Conservation (phyloP, 371 early-diverging fungal species). For the Basidiobolus meristosporus region DNA sequence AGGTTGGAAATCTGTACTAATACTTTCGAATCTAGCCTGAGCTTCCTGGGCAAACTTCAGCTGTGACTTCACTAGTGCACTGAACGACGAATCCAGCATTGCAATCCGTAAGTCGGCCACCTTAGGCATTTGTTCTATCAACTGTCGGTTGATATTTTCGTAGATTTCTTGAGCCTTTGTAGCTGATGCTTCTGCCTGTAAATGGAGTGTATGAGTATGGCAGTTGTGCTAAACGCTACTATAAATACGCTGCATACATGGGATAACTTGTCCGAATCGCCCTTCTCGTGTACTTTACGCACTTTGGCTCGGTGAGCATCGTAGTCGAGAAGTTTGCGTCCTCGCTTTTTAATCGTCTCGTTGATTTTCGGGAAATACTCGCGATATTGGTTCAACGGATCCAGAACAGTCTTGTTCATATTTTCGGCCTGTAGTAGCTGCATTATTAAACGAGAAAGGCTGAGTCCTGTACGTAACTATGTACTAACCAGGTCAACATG, state of each 20-base stretch:
- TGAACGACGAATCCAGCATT: conserved; percentile 82
- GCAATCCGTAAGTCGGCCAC: conserved; percentile 71
- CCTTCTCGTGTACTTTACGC: conserved; percentile 57
- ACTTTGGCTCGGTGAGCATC: conserved; percentile 56
- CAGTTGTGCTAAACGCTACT: not conserved
- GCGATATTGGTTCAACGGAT: conserved; percentile 68
- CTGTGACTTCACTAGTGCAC: conserved; percentile 81
- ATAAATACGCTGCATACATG: conserved; percentile 17
- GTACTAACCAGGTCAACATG: conserved; percentile 38
- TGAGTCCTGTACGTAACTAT: not conserved
- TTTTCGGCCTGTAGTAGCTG: conserved; percentile 38
- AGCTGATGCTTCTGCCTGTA: conserved; percentile 59
- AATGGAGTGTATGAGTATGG: conserved; percentile 2
- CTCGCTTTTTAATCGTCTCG: conserved; percentile 71
- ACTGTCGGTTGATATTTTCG: conserved; percentile 55
- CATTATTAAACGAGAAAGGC: not conserved
- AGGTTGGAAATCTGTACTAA: no score
- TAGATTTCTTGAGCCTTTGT: conserved; percentile 56
- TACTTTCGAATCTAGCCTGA: no score
- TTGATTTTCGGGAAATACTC: conserved; percentile 84
- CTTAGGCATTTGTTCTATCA: conserved; percentile 73
- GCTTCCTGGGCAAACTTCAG: no score
- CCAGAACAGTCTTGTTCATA: conserved; percentile 65
- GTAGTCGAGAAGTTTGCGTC: conserved; percentile 74
- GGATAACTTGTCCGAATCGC: conserved; percentile 47